Evolutionary conservation across 106 monocot species (phyloP).

Genomic region (Apostasia ramifera): DNA sequence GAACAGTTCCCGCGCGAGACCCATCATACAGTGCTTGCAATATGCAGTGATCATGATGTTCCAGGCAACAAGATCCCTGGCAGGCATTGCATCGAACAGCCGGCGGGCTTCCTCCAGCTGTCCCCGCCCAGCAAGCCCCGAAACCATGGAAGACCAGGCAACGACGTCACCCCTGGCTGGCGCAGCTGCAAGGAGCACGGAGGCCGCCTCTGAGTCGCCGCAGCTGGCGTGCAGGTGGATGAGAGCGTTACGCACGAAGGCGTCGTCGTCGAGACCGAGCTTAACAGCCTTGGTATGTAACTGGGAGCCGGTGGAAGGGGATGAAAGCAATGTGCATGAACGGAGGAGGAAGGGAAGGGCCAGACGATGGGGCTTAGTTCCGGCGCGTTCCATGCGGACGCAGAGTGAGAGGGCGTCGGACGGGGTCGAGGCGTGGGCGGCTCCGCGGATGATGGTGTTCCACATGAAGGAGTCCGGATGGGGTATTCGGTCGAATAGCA

Average conservation of each 20-base stretch:
- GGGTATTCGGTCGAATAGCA: conserved; percentile 37
- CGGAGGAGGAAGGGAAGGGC: conserved; percentile 61
- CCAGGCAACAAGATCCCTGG: conserved; percentile 55
- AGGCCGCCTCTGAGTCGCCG: conserved; percentile 34
- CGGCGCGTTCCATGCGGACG: conserved; percentile 15
- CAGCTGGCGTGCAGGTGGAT: conserved; percentile 51
- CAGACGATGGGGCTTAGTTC: conserved; percentile 18
- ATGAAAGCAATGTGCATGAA: conserved; percentile 26
- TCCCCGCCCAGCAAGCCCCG: conserved; percentile 40
- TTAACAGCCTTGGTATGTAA: conserved; percentile 26
- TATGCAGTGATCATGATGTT: conserved; percentile 77
- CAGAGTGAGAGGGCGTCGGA: conserved; percentile 35
- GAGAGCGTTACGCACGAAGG: conserved; percentile 34
- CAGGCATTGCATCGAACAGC: conserved; percentile 34
- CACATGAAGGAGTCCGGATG: conserved; percentile 51
- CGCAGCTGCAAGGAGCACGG: conserved; percentile 14
- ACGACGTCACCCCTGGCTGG: conserved; percentile 27
- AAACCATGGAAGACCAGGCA: conserved; percentile 44
- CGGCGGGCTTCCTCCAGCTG: conserved; percentile 23
- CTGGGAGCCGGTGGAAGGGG: conserved; percentile 18
- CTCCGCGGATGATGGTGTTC: conserved; percentile 61
- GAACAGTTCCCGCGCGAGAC: conserved; percentile 39
- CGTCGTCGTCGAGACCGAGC: conserved; percentile 25
- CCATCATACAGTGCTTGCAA: conserved; percentile 35
- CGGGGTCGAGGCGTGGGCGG: conserved; percentile 43